Conservation (phyloP, 2,329 filamentous ascomycete genomes). For the Cladophialophora exuberans region DNA sequence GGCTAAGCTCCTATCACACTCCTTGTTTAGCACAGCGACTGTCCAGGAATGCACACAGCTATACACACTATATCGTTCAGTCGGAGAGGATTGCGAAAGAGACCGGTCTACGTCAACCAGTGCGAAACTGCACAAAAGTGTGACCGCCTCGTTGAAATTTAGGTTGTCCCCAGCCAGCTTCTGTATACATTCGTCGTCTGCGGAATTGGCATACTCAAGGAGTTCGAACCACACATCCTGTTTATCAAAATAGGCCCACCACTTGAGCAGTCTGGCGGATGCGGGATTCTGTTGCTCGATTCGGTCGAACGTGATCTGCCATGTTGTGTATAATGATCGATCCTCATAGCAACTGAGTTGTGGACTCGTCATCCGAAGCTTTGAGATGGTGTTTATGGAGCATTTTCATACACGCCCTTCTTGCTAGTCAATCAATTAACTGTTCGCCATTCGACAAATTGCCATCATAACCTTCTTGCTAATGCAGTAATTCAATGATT, state of each 20-base stretch:
- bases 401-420: no score
- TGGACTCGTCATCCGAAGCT: constrained; percentile 9
- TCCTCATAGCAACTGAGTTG: constrained; percentile 8
- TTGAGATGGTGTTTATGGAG: no score
- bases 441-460: no score
- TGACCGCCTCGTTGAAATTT: constrained; percentile 17
- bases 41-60: no score
- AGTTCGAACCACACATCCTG: constrained; percentile 52
- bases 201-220: constrained; percentile 29
- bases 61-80: constrained; percentile 18
- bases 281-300: constrained; percentile 18
- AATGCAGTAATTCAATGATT: no score
- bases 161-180: constrained; percentile 5
- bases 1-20: no score
- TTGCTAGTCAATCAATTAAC: no score
- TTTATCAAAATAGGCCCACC: constrained; percentile 49
- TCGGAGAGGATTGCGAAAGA: background rate
- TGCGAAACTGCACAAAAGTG: constrained; percentile 12
- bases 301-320: constrained; percentile 21
- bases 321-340: constrained; percentile 30
- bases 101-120: constrained; percentile 12
- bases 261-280: constrained; percentile 42
- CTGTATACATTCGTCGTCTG: constrained; percentile 30
- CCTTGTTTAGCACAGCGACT: no score
- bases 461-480: no score